These are phyloP conservation scores for Sphagnurus paluster DNA, from an alignment of 1,284 basidiomycete species.

Conservation along the genomic window DNA sequence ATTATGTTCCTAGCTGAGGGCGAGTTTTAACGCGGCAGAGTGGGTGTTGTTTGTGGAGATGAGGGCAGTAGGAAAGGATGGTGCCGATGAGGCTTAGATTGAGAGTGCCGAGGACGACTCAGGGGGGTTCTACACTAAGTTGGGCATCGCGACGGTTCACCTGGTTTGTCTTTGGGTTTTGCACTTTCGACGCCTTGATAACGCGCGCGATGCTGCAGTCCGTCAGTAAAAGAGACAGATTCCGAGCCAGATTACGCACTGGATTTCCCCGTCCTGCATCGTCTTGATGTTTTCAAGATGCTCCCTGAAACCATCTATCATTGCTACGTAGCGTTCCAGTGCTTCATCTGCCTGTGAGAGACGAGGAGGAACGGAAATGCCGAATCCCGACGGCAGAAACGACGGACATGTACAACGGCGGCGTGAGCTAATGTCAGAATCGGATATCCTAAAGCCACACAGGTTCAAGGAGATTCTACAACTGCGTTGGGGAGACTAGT, in stretches of 20 bases:
- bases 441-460: no score
- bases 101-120: constrained; percentile 31
- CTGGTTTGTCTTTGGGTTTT: constrained; percentile 45
- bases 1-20: no score
- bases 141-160: constrained; percentile 35
- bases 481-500: no score
- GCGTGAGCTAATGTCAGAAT: no score
- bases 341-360: constrained; percentile 69
- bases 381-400: constrained; percentile 73
- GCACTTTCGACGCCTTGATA: constrained; percentile 73
- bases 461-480: no score
- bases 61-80: constrained; percentile 30
- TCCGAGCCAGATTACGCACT: constrained; percentile 47
- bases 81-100: constrained; percentile 32
- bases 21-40: no score
- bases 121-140: no score
- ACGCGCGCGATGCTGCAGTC: constrained; percentile 65
- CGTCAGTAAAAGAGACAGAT: constrained; percentile 3
- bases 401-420: constrained; percentile 62
- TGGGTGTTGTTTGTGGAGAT: no score
- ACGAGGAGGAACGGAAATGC: constrained; percentile 55
- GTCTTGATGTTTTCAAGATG: constrained; percentile 57
- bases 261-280: constrained; percentile 76
- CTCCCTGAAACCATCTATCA: constrained; percentile 66
- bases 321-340: constrained; percentile 54